A percentile compares a stretch with the other conserved stretches of the same genome.
Evolutionary conservation across 345 rosid genomes (phyloP).

Genomic region (Stellera chamaejasme): DNA sequence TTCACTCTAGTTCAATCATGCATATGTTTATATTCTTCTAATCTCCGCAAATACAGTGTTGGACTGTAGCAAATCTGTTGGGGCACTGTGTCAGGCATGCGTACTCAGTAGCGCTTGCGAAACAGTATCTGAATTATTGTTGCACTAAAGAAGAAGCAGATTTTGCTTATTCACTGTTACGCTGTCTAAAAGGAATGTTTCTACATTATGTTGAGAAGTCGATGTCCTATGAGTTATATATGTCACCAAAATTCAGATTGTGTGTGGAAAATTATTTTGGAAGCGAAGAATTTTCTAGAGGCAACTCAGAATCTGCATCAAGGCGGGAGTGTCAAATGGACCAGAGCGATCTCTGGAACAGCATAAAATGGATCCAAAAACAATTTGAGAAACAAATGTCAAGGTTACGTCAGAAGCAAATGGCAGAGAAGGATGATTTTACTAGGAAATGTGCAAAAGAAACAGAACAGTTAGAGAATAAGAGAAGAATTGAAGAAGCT

Average conservation of each 20-base stretch:
- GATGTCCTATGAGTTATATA: constrained; percentile 8
- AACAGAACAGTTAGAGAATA: constrained; percentile 37
- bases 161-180: constrained; percentile 40
- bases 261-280: constrained; percentile 18
- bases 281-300: constrained; percentile 24
- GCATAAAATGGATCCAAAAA: constrained; percentile 37
- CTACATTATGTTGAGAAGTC: constrained; percentile 22
- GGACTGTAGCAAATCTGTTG: constrained; percentile 71
- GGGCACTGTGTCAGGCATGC: constrained; percentile 49
- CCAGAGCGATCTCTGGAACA: constrained; percentile 37
- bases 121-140: constrained; percentile 43
- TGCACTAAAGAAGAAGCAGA: constrained; percentile 69
- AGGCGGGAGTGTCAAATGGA: constrained; percentile 16
- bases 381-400: constrained; percentile 37
- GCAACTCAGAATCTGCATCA: constrained; percentile 18
- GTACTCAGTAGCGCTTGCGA: constrained; percentile 63
- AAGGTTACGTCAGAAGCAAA: constrained; percentile 36
- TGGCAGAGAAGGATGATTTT: constrained; percentile 32
- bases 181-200: constrained; percentile 54
- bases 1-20: too few relatives aligned
- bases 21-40: neutral
- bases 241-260: constrained; percentile 15
- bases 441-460: constrained; percentile 28
- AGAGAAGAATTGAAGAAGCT: constrained; percentile 34
- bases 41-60: constrained; percentile 44